These are phyloP conservation scores for Podaxis sp. DNA, from an alignment of 768 basidiomycete species.

Conservation along the genomic window DNA sequence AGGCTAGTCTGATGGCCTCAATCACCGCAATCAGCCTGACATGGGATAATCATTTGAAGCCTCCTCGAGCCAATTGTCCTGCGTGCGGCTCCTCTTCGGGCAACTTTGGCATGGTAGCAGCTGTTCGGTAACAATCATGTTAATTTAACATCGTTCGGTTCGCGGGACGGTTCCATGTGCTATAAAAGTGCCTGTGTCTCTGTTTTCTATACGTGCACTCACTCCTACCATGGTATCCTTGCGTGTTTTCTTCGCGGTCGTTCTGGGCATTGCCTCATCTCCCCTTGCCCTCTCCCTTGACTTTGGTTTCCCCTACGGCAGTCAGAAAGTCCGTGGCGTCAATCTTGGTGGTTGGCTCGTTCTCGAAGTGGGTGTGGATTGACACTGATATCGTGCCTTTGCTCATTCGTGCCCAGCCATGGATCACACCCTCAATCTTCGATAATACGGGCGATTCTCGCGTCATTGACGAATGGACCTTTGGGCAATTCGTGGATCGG, in stretches of 20 bases:
- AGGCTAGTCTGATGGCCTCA: neutral
- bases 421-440: constrained; percentile 79
- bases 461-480: constrained; percentile 80
- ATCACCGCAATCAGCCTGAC: neutral
- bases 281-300: neutral
- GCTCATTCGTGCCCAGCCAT: constrained; percentile 45
- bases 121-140: neutral
- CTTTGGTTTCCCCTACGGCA: constrained; percentile 66
- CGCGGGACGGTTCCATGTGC: neutral
- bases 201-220: neutral
- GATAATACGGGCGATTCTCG: constrained; percentile 57
- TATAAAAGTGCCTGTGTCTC: too few relatives aligned
- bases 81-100: neutral
- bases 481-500: constrained; percentile 59
- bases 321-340: constrained; percentile 75
- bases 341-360: constrained; percentile 70
- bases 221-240: neutral
- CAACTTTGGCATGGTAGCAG: neutral
- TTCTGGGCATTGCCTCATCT: neutral
- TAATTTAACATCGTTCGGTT: neutral
- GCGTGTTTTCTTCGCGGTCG: neutral
- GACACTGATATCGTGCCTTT: constrained; percentile 14
- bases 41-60: neutral
- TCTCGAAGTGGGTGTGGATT: constrained; percentile 35
- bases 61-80: neutral